These are phyloP conservation scores for Dioscorea zingiberensis DNA, from an alignment of 106 monocot species.

Conservation along the genomic window DNA sequence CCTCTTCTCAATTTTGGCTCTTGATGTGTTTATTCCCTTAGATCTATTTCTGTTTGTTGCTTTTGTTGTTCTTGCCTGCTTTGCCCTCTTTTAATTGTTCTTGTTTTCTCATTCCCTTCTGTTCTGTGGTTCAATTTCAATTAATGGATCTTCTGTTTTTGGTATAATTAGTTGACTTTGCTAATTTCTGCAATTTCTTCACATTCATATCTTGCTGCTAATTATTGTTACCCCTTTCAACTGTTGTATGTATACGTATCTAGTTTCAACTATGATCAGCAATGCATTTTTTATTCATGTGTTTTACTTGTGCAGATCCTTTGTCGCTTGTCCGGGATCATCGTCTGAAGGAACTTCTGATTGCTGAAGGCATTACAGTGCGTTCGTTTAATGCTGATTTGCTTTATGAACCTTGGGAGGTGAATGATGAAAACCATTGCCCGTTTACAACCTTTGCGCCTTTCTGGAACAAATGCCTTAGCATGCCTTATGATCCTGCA, in stretches of 20 bases:
- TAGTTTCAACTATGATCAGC: no score
- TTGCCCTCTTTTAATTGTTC: constrained; percentile 85
- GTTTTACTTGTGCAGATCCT: constrained; percentile 54
- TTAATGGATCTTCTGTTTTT: no score
- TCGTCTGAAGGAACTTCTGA: constrained; percentile 62
- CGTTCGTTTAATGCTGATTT: constrained; percentile 84
- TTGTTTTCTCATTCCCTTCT: no score
- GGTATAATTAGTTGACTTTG: no score
- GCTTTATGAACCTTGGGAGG: constrained; percentile 96
- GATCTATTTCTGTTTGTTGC: constrained; percentile 13
- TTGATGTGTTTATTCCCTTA: not conserved
- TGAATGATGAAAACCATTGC: constrained; percentile 65
- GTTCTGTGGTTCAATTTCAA: no score
- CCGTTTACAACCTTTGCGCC: constrained; percentile 67
- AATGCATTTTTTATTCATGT: no score
- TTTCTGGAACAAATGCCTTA: constrained; percentile 92
- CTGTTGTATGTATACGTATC: no score
- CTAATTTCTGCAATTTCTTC: no score
- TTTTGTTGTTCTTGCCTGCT: constrained; percentile 83
- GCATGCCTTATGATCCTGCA: constrained; percentile 86
- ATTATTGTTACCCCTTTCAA: no score
- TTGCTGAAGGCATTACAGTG: constrained; percentile 55
- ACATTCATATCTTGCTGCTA: no score
- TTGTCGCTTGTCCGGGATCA: constrained; percentile 87
- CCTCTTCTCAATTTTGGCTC: not conserved